A percentile compares a stretch with the other conserved stretches of the same genome.
These are phyloP conservation scores for Chamaecyparis obtusa DNA, from an alignment of 75 land plant genomes.

Conservation along the genomic window DNA sequence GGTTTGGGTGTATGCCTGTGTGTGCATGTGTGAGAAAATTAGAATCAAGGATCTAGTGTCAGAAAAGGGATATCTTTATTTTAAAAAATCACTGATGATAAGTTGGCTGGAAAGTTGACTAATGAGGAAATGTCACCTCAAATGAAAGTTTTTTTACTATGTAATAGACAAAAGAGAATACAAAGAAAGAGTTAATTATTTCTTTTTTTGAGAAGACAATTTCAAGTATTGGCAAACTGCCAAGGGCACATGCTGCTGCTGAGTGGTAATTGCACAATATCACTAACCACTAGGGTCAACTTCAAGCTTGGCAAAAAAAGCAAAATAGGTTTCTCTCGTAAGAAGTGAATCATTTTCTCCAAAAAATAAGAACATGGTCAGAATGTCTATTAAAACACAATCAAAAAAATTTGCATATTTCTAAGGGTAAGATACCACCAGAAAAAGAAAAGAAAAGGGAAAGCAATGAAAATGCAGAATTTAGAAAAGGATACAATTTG, in stretches of 20 bases:
- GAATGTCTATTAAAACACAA: neutral
- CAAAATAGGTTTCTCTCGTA: neutral
- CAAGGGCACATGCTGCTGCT: neutral
- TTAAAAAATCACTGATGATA: neutral
- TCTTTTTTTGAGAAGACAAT: neutral
- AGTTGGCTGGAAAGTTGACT: neutral
- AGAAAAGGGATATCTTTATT: neutral
- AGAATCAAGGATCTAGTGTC: neutral
- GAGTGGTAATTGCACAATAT: neutral
- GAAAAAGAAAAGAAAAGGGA: neutral
- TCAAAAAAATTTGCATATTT: neutral
- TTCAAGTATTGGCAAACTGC: neutral
- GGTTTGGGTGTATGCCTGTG: neutral
- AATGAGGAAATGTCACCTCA: neutral
- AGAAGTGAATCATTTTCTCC: neutral
- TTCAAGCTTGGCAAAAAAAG: neutral
- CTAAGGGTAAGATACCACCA: neutral
- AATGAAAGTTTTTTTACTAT: neutral
- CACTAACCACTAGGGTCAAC: neutral
- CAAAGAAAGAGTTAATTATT: neutral
- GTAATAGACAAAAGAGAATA: neutral
- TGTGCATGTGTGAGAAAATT: neutral
- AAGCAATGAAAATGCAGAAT: neutral
- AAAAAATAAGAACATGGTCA: neutral
- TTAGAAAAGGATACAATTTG: constrained; percentile 87